Base-by-base conservation (phyloP, 2,329 filamentous ascomycete species). In the Sphaerulina populicola region DNA sequence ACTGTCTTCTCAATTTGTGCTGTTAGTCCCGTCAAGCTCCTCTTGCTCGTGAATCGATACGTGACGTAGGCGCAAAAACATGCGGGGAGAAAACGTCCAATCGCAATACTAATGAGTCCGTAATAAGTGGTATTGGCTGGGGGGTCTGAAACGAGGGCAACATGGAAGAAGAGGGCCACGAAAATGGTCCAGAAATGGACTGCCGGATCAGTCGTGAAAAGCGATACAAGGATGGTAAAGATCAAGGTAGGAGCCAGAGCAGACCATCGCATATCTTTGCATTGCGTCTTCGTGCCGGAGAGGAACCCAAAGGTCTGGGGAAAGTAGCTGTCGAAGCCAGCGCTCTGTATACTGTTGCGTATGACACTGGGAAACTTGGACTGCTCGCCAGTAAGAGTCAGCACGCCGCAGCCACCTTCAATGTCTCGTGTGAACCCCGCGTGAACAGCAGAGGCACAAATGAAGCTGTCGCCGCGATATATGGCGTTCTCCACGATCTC, bases 1-100 rank as follows among this genome's bases (percentile, higher is more conserved):
- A 97, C 70, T 0, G 88, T 87, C 74, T 94, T 96, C 64, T 95
- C 91, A 39, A 95, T 62, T 65, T 95, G 91, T 0, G 90, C 88
- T 0, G 80, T 84, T 2, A 96, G 76, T 1, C 82, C 83, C 1
- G 68, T 70, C 23, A 95, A 77, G 1, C 86, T 82, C 41, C 86
- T 83, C 4, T 80, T 76, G 8, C 93, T 78, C 48, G 90, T 90
- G 66, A 86, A 89, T 65, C 83, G 81, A 71, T 89, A 96, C 56
- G 96, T 83, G 54, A 93, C 88, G 72, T 86, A 93, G 37, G 83
- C 87, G 56, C 86, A 83, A 62, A 98, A 95, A 59, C 85, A 82
- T 40, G 89, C 89, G 0, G 93, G 93, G 9, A 98, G 73, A 59
- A 94, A 87, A 52, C 87, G 85, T 54, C 87, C 88, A 23, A 94